These are phyloP conservation scores for Erigeron canadensis DNA, from an alignment of 129 eudicot genomes.

Conservation along the genomic window DNA sequence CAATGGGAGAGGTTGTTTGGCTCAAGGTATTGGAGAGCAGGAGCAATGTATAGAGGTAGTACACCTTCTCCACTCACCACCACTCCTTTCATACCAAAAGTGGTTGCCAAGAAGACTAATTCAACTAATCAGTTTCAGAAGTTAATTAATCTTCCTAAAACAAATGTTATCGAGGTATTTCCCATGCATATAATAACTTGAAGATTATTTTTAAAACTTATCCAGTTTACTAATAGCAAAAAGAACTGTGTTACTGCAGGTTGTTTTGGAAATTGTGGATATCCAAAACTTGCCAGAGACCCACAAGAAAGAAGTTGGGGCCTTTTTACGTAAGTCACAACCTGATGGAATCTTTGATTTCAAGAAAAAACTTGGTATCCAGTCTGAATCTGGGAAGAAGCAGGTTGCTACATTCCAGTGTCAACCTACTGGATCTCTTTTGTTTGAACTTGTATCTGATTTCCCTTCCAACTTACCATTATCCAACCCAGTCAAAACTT, in stretches of 20 bases:
- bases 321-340: constrained; percentile 59
- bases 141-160: constrained; percentile 42
- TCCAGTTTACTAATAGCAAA: not conserved
- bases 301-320: constrained; percentile 51
- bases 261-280: constrained; percentile 76
- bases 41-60: constrained; percentile 84
- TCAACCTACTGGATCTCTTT: constrained; percentile 58
- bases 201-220: not conserved
- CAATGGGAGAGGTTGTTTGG: constrained; percentile 82
- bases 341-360: constrained; percentile 70
- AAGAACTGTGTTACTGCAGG: constrained; percentile 42
- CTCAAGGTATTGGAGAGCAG: constrained; percentile 86
- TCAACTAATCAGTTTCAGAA: constrained; percentile 30
- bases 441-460: constrained; percentile 55
- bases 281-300: constrained; percentile 59
- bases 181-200: not conserved
- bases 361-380: constrained; percentile 62
- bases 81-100: constrained; percentile 45
- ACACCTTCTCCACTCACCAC: constrained; percentile 62
- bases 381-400: constrained; percentile 69
- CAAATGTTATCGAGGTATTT: constrained; percentile 60
- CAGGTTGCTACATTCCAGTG: constrained; percentile 80
- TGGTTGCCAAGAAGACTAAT: constrained; percentile 28
- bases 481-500: constrained; percentile 9
- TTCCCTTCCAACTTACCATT: constrained; percentile 36